Base-by-base conservation (phyloP, 306 rosid species). In the Pterocarpus macrocarpus region DNA sequence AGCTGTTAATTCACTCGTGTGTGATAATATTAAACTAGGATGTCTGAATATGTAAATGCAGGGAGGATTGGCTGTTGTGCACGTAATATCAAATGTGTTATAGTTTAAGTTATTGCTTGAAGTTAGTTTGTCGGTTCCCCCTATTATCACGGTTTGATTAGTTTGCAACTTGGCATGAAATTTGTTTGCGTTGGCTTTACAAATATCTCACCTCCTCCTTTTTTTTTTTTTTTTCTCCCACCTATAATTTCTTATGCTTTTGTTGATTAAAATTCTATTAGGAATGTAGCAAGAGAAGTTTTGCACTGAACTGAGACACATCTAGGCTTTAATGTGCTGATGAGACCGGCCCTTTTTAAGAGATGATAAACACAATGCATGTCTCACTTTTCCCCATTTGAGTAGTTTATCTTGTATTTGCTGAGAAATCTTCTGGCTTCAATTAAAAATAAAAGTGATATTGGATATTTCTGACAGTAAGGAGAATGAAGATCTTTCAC, bases 401-500 rank as follows among this genome's bases (percentile, higher is more conserved):
- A 10, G 9, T 64, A 50, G 63, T 69, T 52, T 61, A 49, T 44
- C 38, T 73, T 33, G 43, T 16, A 39, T 74, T 55, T 49, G 16
- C 68, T 7, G 2, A 53, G 57, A 32, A 56, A 14, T 70, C 14
- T 76, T 39, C 63, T 69, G 69, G 75, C 71, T 73, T 81, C 78
- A 32, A 85, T 52, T 43, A 43, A 39, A 58, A 69, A 70, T 73
- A 33, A 39, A 81, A 61, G 63, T 50, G 72, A 43, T 73, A 33
- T 65, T 55, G 39, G 70, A 71, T 82, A 28, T 74, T 68, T 80
- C 64, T 78, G 61, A 65, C 93, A 91, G 99, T 50, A 88, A 85
- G 91, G 99, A 92, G 84, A 88, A 86, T 61, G 98, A 93, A 85
- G 97, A 96, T 91, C 96, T 93, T 73, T 93, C 99, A 0, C 89